phyloP scores from a whole-genome alignment of 2,329 filamentous ascomycete species.

The Paradendryphiella salina region DNA sequence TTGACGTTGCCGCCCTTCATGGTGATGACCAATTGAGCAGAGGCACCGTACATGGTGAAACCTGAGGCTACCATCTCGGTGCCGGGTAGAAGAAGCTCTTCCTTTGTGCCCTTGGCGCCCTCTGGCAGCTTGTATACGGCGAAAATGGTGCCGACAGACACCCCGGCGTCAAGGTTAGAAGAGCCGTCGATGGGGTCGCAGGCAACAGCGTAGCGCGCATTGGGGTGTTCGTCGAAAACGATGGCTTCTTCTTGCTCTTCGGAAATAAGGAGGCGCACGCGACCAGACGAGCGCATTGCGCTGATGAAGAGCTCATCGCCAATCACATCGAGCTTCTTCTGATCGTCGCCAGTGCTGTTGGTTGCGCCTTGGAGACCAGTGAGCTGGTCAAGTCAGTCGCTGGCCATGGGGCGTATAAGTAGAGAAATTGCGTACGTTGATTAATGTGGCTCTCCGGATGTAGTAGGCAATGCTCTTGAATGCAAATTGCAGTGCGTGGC shows the following conservation, averaged over 20 bases:
- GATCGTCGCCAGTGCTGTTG: slow-evolving; percentile 94
- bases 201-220: slow-evolving; percentile 86
- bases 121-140: slow-evolving; percentile 88
- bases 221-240: slow-evolving; percentile 73
- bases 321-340: slow-evolving; percentile 99
- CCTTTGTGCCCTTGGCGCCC: slow-evolving; percentile 70
- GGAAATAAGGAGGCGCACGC: slow-evolving; percentile 90
- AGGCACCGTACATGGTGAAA: slow-evolving; percentile 99
- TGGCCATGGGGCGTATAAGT: neutral
- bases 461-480: slow-evolving; percentile 99
- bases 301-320: slow-evolving; percentile 97
- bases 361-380: slow-evolving; percentile 92
- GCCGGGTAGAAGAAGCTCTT: slow-evolving; percentile 86
- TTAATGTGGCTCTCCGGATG: slow-evolving; percentile 91
- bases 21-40: slow-evolving; percentile 92
- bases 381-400: slow-evolving; percentile 54
- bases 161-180: slow-evolving; percentile 95
- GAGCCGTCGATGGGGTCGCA: slow-evolving; percentile 98
- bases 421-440: slow-evolving; percentile 62
- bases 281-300: slow-evolving; percentile 89
- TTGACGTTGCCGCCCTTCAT: slow-evolving; percentile 93
- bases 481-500: slow-evolving; percentile 97
- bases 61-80: slow-evolving; percentile 90
- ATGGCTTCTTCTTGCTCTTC: slow-evolving; percentile 96
- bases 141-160: slow-evolving; percentile 97